Evolutionary conservation across 768 basidiomycete species (phyloP).

Genomic region (Melanogaster broomeanus): DNA sequence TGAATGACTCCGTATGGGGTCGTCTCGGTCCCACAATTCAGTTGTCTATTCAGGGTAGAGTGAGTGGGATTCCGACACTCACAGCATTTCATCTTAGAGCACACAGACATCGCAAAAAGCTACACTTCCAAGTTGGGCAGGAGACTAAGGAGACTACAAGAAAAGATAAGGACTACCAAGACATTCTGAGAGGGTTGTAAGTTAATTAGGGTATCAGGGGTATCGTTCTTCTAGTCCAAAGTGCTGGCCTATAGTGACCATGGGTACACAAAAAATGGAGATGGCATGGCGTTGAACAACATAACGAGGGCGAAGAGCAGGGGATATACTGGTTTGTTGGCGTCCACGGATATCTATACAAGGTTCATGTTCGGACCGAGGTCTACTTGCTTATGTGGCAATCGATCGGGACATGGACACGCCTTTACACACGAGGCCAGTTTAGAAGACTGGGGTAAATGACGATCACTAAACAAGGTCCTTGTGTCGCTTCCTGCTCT

Average conservation of each 20-base stretch:
- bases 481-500: conserved; percentile 34
- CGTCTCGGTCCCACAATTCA: too few species aligned
- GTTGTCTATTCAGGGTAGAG: too few species aligned
- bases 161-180: conserved; percentile 5
- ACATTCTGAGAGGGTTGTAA: conserved; percentile 5
- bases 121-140: too few species aligned
- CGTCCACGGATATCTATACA: background rate
- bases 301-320: conserved; percentile 4
- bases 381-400: background rate
- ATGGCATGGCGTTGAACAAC: conserved; percentile 1
- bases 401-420: conserved; percentile 23
- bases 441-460: background rate
- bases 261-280: background rate
- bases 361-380: too few species aligned
- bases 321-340: background rate
- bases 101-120: too few species aligned
- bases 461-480: conserved; percentile 13
- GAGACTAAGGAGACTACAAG: too few species aligned
- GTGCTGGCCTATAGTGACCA: conserved; percentile 1
- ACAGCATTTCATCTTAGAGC: too few species aligned
- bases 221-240: conserved; percentile 17
- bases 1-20: too few species aligned
- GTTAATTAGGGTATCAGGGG: conserved; percentile 16
- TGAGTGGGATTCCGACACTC: too few species aligned
- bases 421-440: conserved; percentile 3